These are phyloP conservation scores for Phyllosticta ampelicida DNA, from an alignment of 2,329 filamentous ascomycete species.

Conservation along the genomic window DNA sequence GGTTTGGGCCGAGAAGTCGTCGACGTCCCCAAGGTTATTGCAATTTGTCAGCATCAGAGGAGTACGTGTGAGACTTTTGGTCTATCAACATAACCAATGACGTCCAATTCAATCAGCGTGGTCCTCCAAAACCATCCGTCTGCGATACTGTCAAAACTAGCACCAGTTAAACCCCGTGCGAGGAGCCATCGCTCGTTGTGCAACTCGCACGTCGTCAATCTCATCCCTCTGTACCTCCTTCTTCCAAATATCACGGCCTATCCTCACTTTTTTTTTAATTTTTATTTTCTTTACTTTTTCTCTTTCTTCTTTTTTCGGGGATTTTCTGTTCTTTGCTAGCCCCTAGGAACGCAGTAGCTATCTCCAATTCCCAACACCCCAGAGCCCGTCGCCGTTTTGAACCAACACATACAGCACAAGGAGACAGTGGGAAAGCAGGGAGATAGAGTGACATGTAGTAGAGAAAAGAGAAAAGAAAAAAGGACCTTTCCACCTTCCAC, in stretches of 20 bases:
- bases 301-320: background rate
- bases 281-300: background rate
- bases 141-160: background rate
- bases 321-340: background rate
- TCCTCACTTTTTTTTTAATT: background rate
- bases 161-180: background rate
- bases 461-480: conserved; percentile 3
- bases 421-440: conserved; percentile 1
- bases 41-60: background rate
- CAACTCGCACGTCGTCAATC: background rate
- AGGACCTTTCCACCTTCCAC: background rate
- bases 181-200: background rate
- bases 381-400: conserved; percentile 6
- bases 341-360: background rate
- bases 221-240: background rate
- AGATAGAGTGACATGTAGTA: background rate
- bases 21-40: background rate
- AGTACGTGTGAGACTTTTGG: background rate
- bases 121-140: background rate
- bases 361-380: conserved; percentile 10
- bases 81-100: background rate
- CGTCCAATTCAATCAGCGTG: background rate
- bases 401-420: conserved; percentile 3
- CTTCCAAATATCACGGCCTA: background rate
- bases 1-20: background rate